Evolutionary conservation across 2,329 filamentous ascomycete genomes (phyloP), one percentile per base, ranked within the genome.

Genomic region (Arthrobotrys entomopaga): DNA sequence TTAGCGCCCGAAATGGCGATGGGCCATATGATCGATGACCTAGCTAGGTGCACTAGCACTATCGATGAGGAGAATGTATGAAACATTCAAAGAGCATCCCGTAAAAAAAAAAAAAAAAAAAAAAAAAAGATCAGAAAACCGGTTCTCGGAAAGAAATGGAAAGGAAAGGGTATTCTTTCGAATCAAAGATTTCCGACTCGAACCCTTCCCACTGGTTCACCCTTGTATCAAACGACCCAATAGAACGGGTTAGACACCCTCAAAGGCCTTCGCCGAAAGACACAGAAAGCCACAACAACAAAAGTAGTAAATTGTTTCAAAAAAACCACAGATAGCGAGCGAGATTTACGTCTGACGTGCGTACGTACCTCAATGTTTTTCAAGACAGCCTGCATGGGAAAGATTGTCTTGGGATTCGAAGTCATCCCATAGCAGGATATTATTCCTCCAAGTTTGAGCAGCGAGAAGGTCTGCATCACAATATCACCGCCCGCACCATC

Each of bases 391-490:
- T 85, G 82, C 91, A 97, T 97, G 11, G 87, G 79, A 86, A 91
- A 97, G 59, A 91, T 88, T 89, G 96, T 94, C 82, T 90, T 92
- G 0, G 94, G 93, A 0, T 85, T 84, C 1, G 91, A 83, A 0
- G 94, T 98, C 94, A 98, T 97, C 74, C 95, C 94, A 81, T 98
- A 98, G 77, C 89, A 85, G 1, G 89, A 87, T 71, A 98, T 89
- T n/a, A 94, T 85, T 64, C 93, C 95, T 4, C 95, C 94, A 0
- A 86, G 82, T 86, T 87, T 75, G 43, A 74, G 54, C 22, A 98
- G 83, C 60, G 97, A 79, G 53, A 85, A 83, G 0, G 87, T 86
- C 80, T 89, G 90, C 42, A 85, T 83, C n/a, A 96, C 86, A 49
- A 97, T 85, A 82, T 96, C 90, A 0, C 92, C 93, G 2, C 94